Evolutionary conservation across 306 rosid genomes (phyloP), one percentile per base, ranked within the genome.

Genomic region (Quillaja saponaria): DNA sequence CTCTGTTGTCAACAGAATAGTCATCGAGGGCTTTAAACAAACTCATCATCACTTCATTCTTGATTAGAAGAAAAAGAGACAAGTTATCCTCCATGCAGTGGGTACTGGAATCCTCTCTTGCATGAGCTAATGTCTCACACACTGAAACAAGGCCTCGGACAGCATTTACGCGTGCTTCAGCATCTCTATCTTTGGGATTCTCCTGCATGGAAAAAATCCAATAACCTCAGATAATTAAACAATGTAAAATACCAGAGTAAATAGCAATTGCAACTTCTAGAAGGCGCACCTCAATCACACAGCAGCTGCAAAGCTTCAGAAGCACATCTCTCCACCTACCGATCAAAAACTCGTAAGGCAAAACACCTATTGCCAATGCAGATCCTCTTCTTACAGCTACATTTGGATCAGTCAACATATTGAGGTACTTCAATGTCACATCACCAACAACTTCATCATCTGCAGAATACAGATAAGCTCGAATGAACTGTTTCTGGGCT

Each of bases 1-100:
- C 98, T 92, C 98, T 81, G 69, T 86, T 88, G 72, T 92, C 98
- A 46, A 88, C 89, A 71, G 98, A 92, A 71, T 88, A 92, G 74
- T 92, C 98, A 68, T 86, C 94, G 12, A 92, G 88, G 31, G 98
- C 94, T 83, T 78, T 79, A 59, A 88, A 78, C 66, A 92, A 76
- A 79, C 79, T 66, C 49, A 16, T 20, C 83, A 88, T 81, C 74
- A 88, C 88, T 79, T 83, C 84, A 49, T 81, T 81, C 85, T 89
- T 92, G 70, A 92, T 84, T 48, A 86, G 57, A 51, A 63, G 64
- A 49, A 79, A 78, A 52, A 86, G 68, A 14, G 87, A 74, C 68
- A 67, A 64, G 68, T 76, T 82, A 67, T 79, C 81, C 72, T 69
- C 86, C 25, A 40, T 15, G 7, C 39, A 51, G 71, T 71, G 64